A percentile compares a stretch with the other conserved stretches of the same genome.
Evolutionary conservation across 805 yeast species (phyloP).

Genomic region (Candida sonorensis): DNA sequence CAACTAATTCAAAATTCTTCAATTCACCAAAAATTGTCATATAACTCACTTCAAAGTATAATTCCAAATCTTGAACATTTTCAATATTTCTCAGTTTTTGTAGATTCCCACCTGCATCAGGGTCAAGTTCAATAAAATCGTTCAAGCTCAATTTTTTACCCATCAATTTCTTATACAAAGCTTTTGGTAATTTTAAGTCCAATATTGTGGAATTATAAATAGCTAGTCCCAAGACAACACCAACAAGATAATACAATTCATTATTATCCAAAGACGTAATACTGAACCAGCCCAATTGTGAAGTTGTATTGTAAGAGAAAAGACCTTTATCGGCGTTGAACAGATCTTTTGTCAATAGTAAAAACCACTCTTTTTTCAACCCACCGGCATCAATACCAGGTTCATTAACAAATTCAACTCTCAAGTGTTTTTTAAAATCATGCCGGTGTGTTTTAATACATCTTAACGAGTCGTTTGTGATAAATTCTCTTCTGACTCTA

Average conservation of each 20-base stretch:
- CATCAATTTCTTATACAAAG: slow-evolving; percentile 69
- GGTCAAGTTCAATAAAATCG: slow-evolving; percentile 66
- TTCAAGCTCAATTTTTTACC: slow-evolving; percentile 45
- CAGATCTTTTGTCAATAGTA: slow-evolving; percentile 59
- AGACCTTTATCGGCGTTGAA: slow-evolving; percentile 65
- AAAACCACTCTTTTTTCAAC: slow-evolving; percentile 88
- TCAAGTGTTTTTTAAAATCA: slow-evolving; percentile 67
- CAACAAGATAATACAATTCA: slow-evolving; percentile 69
- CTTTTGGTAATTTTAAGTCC: slow-evolving; percentile 71
- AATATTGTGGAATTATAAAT: slow-evolving; percentile 84
- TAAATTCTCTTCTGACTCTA: slow-evolving; percentile 56
- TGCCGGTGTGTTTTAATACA: slow-evolving; percentile 46
- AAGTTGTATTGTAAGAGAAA: slow-evolving; percentile 60
- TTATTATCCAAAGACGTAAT: slow-evolving; percentile 35
- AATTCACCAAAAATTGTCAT: slow-evolving; percentile 39
- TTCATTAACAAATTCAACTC: slow-evolving; percentile 77
- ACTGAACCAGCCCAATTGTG: slow-evolving; percentile 72
- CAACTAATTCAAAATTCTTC: slow-evolving; percentile 43
- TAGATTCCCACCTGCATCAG: slow-evolving; percentile 53
- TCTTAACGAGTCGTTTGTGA: slow-evolving; percentile 70
- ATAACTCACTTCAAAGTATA: slow-evolving; percentile 57
- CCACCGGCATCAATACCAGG: slow-evolving; percentile 98
- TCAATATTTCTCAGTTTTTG: slow-evolving; percentile 37
- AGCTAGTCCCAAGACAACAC: slow-evolving; percentile 84
- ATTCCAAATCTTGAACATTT: slow-evolving; percentile 41